phyloP scores from a whole-genome alignment of 2,329 filamentous ascomycete genomes.

The Xylaria sp. region DNA sequence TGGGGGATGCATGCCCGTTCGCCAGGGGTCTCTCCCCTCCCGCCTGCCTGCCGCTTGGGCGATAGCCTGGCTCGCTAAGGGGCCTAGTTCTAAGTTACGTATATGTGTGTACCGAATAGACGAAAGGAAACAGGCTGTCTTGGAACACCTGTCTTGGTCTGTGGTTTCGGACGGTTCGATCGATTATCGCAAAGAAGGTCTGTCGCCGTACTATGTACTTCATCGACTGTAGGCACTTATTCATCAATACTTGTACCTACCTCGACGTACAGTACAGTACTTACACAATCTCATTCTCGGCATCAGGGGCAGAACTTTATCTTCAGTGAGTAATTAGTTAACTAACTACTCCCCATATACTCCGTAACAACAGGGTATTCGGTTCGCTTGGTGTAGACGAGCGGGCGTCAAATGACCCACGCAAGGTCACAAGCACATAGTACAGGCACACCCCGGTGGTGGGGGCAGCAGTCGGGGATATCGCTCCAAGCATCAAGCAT shows the following conservation, averaged over 20 bases:
- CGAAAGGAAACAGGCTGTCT: constrained; percentile 5
- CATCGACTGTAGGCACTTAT: neutral
- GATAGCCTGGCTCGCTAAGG: neutral
- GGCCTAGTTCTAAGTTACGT: too few relatives aligned
- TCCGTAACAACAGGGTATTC: neutral
- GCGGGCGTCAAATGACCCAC: neutral
- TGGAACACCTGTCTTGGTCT: neutral
- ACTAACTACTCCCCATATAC: neutral
- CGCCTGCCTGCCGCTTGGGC: constrained; percentile 17
- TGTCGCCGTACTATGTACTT: neutral
- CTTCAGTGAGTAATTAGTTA: too few relatives aligned
- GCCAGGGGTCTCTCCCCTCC: constrained; percentile 8
- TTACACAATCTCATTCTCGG: neutral
- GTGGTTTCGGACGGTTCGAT: neutral
- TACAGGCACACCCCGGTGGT: neutral
- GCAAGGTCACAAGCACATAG: neutral
- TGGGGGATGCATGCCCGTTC: constrained; percentile 1
- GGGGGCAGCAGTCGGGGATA: neutral
- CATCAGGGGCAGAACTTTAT: neutral
- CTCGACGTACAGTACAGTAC: too few relatives aligned
- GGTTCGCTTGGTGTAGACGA: neutral
- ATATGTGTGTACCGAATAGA: too few relatives aligned
- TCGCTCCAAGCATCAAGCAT: neutral
- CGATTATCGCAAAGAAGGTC: neutral
- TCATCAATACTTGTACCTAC: neutral